Evolutionary conservation across 2,329 filamentous ascomycete species (phyloP).

Genomic region (Cadophora sp.): DNA sequence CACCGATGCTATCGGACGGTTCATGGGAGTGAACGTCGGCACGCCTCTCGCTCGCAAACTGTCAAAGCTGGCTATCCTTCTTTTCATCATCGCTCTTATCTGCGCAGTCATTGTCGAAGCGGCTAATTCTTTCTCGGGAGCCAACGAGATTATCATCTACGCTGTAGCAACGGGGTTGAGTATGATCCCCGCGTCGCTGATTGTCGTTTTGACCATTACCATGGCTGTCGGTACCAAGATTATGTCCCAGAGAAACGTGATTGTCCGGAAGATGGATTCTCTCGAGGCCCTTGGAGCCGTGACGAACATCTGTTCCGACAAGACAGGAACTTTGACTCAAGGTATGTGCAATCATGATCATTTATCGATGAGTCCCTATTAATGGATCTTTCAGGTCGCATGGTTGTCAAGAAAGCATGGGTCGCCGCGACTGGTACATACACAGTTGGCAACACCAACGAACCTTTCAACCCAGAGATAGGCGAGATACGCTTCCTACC

Average conservation of each 20-base stretch:
- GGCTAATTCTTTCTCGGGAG: slow-evolving; percentile 59
- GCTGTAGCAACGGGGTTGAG: slow-evolving; percentile 64
- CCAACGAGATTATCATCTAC: slow-evolving; percentile 67
- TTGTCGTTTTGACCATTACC: slow-evolving; percentile 71
- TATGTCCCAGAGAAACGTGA: slow-evolving; percentile 62
- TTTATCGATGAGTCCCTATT: background rate
- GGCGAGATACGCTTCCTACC: slow-evolving; percentile 49
- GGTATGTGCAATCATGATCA: slow-evolving; percentile 37
- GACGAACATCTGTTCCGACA: slow-evolving; percentile 73
- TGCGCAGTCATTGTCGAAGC: slow-evolving; percentile 70
- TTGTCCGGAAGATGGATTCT: slow-evolving; percentile 63
- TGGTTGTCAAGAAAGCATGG: slow-evolving; percentile 59
- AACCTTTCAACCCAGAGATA: slow-evolving; percentile 58
- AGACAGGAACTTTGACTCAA: slow-evolving; percentile 67
- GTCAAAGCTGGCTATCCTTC: slow-evolving; percentile 66
- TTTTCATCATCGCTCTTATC: slow-evolving; percentile 68
- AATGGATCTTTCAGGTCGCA: slow-evolving; percentile 31
- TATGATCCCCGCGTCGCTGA: slow-evolving; percentile 68
- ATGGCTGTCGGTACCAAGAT: slow-evolving; percentile 67
- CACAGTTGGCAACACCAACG: slow-evolving; percentile 56
- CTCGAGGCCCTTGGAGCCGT: slow-evolving; percentile 63
- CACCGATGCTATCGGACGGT: slow-evolving; percentile 60
- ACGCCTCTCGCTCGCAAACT: slow-evolving; percentile 71
- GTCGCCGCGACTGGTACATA: slow-evolving; percentile 59
- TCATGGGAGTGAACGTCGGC: slow-evolving; percentile 68